phyloP scores from a whole-genome alignment of 139 green algal genomes.

The Chlorella sp. region DNA sequence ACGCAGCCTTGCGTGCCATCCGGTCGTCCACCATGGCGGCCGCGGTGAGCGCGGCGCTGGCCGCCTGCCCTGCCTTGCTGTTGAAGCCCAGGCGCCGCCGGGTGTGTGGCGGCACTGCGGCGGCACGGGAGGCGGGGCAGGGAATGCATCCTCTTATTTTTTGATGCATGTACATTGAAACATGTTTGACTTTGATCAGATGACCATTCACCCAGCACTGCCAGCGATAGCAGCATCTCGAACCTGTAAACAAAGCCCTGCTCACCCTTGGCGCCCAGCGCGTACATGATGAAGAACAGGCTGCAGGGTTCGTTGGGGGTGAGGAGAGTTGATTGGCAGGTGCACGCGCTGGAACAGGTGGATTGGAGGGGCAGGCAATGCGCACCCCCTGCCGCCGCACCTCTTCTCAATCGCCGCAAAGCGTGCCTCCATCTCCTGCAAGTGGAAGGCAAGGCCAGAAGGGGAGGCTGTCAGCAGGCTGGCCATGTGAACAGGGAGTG shows the following conservation, averaged over 20 bases:
- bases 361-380: too few species aligned
- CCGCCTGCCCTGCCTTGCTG: background rate
- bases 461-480: too few species aligned
- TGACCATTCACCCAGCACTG: too few species aligned
- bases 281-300: background rate
- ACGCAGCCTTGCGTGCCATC: too few species aligned
- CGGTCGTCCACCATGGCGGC: background rate
- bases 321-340: too few species aligned
- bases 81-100: background rate
- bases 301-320: background rate
- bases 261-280: background rate
- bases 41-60: background rate
- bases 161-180: too few species aligned
- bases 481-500: too few species aligned
- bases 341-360: too few species aligned
- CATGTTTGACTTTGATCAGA: background rate
- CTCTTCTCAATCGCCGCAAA: background rate
- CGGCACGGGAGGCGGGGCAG: background rate
- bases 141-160: background rate
- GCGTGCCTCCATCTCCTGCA: background rate
- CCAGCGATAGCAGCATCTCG: background rate
- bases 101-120: background rate
- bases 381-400: too few species aligned
- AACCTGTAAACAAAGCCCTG: background rate
- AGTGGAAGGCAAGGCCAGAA: background rate